Evolutionary conservation across 2,329 filamentous ascomycete species (phyloP), one percentile per base, ranked within the genome.

Genomic region (Pezicula neosporulosa): DNA sequence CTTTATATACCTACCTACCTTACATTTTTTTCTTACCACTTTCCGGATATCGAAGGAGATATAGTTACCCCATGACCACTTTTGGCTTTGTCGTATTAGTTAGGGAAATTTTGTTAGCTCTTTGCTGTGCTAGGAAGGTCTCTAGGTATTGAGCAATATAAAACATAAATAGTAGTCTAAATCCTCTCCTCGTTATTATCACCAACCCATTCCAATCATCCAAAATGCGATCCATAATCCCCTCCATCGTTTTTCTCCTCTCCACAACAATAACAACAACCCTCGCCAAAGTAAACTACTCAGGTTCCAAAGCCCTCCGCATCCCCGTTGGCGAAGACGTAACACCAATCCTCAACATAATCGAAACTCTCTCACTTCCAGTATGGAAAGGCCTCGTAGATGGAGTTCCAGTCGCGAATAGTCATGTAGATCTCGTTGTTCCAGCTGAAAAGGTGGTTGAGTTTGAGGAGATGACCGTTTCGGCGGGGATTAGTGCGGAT

Each of bases 401-500:
- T 49, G 58, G 56, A 3, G 35, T 58, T 10, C 51, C 55, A 24
- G 55, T 54, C 8, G 36, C 58, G 13, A 61, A 62, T 36, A 59
- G 57, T 2, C 62, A 70, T 53, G 68, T 73, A 42, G 74, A 76
- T 54, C 59, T 77, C 43, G 67, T 71, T n/a, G 64, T 77, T 47
- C 62, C 72, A 13, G 68, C 67, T 12, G 62, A 67, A 9, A 64
- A 72, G 35, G 50, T 73, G 18, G 57, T 60, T 1, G 64, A 63
- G 6, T 75, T 76, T 53, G 58, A 73, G 43, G 58, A 65, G n/a
- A 57, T 70, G 15, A 60, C 59, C 1, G 52, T 56, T 18, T 64
- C 62, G 13, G 59, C 73, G 33, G 60, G 65, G 24, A 60, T 57
- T 4, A 33, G 30, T 33, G 30, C 1, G 30, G 4, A 9, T 1